Evolutionary conservation across 164 flowering plant species (phyloP), one percentile per base, ranked within the genome.

Genomic region (Stephania yunnanensis): DNA sequence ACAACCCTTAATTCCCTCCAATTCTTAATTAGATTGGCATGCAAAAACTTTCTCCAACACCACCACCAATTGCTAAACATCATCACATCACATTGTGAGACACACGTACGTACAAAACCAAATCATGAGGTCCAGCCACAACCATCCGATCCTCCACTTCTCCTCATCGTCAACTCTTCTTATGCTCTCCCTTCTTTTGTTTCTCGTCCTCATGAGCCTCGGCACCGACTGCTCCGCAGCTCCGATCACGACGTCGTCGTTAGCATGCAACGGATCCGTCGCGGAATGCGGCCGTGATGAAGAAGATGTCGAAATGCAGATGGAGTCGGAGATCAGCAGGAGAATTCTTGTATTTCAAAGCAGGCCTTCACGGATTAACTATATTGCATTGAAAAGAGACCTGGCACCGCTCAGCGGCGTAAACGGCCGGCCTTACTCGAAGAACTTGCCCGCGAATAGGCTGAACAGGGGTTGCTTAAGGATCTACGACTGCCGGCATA

Each of bases 251-350:
- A 50, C 10, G 55, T 8, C 25, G 25, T 25, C 25, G 50, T 8
- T 48, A 12, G 15, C 71, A 17, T 70, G 72, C 53, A 71, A 71
- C 29, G 73, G 73, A 7, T 46, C 68, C 8, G 9, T 64, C 17
- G 63, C 63, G 17, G 63, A 55, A 19, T 55, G 63, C 63, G 17
- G 63, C 4, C 19, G 1, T 55, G 63, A 10, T 55, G 63, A 55
- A 15, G 63, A 55, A 12, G 63, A 55, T 15, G 4, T 55, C 1
- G 13, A 12, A 55, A 55, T 55, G 63, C 19, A 55, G 63, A 55
- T 55, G 63, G 63, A 55, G 63, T 55, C 63, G 63, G 63, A 55
- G 19, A 55, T 55, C 19, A 55, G n/a, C 63, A 55, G 63, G 17
- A 55, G 63, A 17, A 2, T 55, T 55, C n/a, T 55, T 2, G n/a